Evolutionary conservation across 306 rosid species (phyloP), one percentile per base, ranked within the genome.

Genomic region (Morella rubra): DNA sequence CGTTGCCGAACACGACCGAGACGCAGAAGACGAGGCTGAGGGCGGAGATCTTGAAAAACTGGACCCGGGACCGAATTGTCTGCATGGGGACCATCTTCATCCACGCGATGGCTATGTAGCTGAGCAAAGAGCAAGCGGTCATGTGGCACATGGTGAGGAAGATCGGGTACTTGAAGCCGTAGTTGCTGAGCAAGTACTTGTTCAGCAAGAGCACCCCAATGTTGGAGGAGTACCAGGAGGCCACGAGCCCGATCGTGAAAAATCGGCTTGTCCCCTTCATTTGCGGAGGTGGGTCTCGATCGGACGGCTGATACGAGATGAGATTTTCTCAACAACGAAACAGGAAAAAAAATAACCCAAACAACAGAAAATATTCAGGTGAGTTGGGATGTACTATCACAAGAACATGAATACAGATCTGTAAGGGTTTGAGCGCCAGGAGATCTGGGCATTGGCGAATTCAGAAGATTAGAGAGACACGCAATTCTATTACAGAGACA

Each of bases 141-240:
- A 96, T 96, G 75, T 96, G 99, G 71, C 99, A 96, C 99, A 96
- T 96, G 89, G 99, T 96, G 65, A 96, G 88, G 85, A 96, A 96
- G 74, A 96, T 96, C 70, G 99, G 99, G 85, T 96, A 96, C 88
- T 91, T 96, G 93, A 96, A 96, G 3, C 99, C 99, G 40, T 96
- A 96, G 85, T 93, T 96, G 84, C 93, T 87, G 4, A 96, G 91
- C 64, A 96, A 88, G 81, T 96, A 96, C 88, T 96, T 96, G 92
- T 96, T 96, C 42, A 96, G 82, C 14, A 96, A 76, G 1, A 96
- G 83, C 0, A 96, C 99, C 16, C 98, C 99, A 86, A 96, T 96
- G 97, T 96, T 96, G 84, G 98, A 93, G 1, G 91, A 82, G 85
- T 96, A 96, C 99, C 99, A 96, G 7, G 98, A 73, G 14, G 91